A percentile compares a stretch with the other conserved stretches of the same genome.
Conservation (phyloP, 164 flowering plant species). For the Piper longum region DNA sequence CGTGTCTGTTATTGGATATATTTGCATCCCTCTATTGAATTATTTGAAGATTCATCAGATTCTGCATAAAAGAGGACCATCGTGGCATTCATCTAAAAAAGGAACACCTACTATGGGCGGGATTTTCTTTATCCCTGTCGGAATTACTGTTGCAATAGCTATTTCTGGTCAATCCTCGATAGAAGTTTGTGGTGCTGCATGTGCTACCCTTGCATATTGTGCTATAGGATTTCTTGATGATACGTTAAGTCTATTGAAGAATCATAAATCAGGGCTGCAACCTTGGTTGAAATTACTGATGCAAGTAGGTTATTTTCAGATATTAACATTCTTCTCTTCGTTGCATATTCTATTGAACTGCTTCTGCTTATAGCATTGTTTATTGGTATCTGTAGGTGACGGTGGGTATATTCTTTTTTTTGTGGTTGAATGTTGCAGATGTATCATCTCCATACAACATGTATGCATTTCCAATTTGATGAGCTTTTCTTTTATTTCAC, state of each 20-base stretch:
- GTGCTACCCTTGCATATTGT: slow-evolving; percentile 15
- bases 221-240: slow-evolving; percentile 76
- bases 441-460: slow-evolving; percentile 87
- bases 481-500: slow-evolving; percentile 15
- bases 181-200: slow-evolving; percentile 53
- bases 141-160: slow-evolving; percentile 47
- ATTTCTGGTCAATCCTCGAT: slow-evolving; percentile 48
- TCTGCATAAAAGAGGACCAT: slow-evolving; percentile 37
- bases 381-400: slow-evolving; percentile 41
- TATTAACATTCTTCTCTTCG: slow-evolving; percentile 1
- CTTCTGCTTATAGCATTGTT: background rate
- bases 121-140: slow-evolving; percentile 68
- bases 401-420: slow-evolving; percentile 53
- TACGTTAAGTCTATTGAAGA: slow-evolving; percentile 27
- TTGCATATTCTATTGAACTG: background rate
- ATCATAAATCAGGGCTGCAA: slow-evolving; percentile 43
- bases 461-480: slow-evolving; percentile 65
- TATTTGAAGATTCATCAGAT: slow-evolving; percentile 37
- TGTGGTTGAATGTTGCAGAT: slow-evolving; percentile 48
- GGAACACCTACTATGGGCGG: slow-evolving; percentile 91
- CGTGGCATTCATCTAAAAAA: slow-evolving; percentile 28
- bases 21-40: slow-evolving; percentile 57
- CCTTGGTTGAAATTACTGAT: slow-evolving; percentile 33
- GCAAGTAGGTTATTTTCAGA: slow-evolving; percentile 33
- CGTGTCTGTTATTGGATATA: slow-evolving; percentile 45